Base-by-base conservation (phyloP, 2,329 filamentous ascomycete genomes). In the Trichoderma lentiforme region DNA sequence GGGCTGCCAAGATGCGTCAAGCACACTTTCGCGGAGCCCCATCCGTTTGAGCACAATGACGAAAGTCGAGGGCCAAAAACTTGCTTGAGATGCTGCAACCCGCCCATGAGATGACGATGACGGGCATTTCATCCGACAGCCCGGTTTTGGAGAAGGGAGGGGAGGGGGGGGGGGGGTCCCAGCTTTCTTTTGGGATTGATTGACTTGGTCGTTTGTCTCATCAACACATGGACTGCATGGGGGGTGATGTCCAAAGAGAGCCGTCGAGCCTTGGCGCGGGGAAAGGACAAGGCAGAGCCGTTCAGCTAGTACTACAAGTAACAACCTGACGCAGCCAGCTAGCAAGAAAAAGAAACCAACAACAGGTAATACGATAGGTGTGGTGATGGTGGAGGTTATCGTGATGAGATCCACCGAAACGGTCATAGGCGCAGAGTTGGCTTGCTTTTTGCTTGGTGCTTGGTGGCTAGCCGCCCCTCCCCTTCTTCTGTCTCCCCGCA, bases 341-440 rank as follows among this genome's bases (percentile, higher is more conserved):
- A 36, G 34, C 34, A 36, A 36, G 34, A n/a, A 47, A 47, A 47
- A 11, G 32, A 21, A 5, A 21, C 43, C 43, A 51, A 51, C 43
- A 21, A 21, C 43, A 21, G 43, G 21, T 9, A 18, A 7, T 32
- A 32, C 32, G 32, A 43, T n/a, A 56, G 34, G 32, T 26, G 47
- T 65, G 43, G 32, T 58, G 56, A 30, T 32, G 66, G 66, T 36
- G 63, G 70, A 68, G 56, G 63, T 43, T 63, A 61, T 72, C 56
- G 65, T 60, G 70, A 57, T 63, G 70, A 72, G 70, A 72, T 72
- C 70, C 70, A 72, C 70, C 70, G 28, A 71, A 72, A 63, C 32
- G 57, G 58, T 43, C 60, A 56, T 43, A 58, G 47, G 32, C 63
- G 63, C 51, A 66, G 21, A 39, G 36, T 6, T 53, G 61, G 24